Evolutionary conservation across 257 asterid genomes (phyloP).

Genomic region (Capsicum baccatum): DNA sequence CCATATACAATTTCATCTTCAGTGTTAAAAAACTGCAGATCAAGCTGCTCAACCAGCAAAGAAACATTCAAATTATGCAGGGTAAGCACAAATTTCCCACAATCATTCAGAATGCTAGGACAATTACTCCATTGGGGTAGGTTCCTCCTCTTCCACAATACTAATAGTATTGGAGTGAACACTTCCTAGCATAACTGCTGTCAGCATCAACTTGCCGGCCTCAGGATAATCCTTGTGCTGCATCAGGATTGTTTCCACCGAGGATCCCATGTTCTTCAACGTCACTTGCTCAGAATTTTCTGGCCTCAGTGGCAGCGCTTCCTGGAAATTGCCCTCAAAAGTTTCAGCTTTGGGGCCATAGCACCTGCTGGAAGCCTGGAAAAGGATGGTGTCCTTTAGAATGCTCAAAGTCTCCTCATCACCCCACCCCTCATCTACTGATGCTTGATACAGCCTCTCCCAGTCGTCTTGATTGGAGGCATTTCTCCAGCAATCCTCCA

Average conservation of each 20-base stretch:
- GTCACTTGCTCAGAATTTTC: slow-evolving; percentile 45
- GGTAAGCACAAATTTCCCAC: neutral
- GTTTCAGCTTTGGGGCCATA: slow-evolving; percentile 72
- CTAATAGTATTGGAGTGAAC: slow-evolving; percentile 13
- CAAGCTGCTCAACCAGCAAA: slow-evolving; percentile 14
- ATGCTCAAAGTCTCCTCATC: slow-evolving; percentile 65
- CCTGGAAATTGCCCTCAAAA: slow-evolving; percentile 68
- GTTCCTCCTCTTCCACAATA: slow-evolving; percentile 19
- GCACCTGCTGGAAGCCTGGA: slow-evolving; percentile 78
- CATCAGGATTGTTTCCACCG: slow-evolving; percentile 75
- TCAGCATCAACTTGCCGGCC: slow-evolving; percentile 87
- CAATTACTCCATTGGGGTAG: slow-evolving; percentile 28
- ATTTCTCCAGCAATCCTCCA: slow-evolving; percentile 97
- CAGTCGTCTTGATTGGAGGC: slow-evolving; percentile 91
- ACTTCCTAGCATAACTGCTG: slow-evolving; percentile 72
- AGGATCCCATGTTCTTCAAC: slow-evolving; percentile 46
- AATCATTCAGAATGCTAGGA: neutral
- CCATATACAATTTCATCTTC: neutral
- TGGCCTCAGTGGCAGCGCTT: slow-evolving; percentile 69
- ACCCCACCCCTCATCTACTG: slow-evolving; percentile 75
- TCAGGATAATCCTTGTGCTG: slow-evolving; percentile 88
- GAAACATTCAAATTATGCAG: neutral
- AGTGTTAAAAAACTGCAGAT: neutral
- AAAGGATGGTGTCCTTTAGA: slow-evolving; percentile 67
- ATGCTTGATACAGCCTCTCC: slow-evolving; percentile 63